Evolutionary conservation across 2,329 filamentous ascomycete genomes (phyloP).

Genomic region (Ramichloridium luteum): DNA sequence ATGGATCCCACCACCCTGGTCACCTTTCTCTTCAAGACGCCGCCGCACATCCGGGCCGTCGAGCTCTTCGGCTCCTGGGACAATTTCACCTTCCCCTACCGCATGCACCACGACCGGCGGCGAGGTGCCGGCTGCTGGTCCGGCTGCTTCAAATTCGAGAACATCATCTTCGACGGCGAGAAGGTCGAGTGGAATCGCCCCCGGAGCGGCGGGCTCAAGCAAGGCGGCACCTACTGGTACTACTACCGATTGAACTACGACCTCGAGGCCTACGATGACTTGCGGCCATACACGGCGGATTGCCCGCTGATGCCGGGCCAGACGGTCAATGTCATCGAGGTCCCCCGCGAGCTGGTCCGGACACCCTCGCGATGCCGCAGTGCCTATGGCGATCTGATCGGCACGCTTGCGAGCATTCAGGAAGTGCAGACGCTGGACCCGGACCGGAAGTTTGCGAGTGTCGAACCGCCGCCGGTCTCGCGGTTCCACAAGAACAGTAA

Average conservation of each 20-base stretch:
- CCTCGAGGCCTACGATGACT: slow-evolving; percentile 61
- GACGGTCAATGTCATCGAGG: slow-evolving; percentile 67
- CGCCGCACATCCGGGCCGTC: slow-evolving; percentile 52
- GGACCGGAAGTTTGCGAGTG: slow-evolving; percentile 15
- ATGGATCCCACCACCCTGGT: slow-evolving; percentile 28
- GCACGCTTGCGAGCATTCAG: slow-evolving; percentile 11
- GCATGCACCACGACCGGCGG: slow-evolving; percentile 67
- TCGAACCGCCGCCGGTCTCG: slow-evolving; percentile 20
- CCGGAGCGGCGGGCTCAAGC: slow-evolving; percentile 70
- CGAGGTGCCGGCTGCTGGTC: slow-evolving; percentile 68
- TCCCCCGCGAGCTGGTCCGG: slow-evolving; percentile 51
- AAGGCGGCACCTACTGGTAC: slow-evolving; percentile 92
- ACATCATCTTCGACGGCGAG: slow-evolving; percentile 64
- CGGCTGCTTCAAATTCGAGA: slow-evolving; percentile 71
- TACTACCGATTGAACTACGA: slow-evolving; percentile 83
- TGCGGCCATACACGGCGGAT: slow-evolving; percentile 58
- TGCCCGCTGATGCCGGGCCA: slow-evolving; percentile 86
- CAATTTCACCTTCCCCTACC: slow-evolving; percentile 70
- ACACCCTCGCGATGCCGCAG: slow-evolving; percentile 19
- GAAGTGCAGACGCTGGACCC: slow-evolving; percentile 19
- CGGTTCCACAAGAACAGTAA: slow-evolving; percentile 20
- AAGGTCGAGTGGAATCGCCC: slow-evolving; percentile 35
- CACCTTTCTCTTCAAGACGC: slow-evolving; percentile 26
- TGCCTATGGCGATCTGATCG: slow-evolving; percentile 19
- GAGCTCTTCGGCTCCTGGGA: slow-evolving; percentile 88